phyloP scores from a whole-genome alignment of 371 early-diverging fungal genomes.

The Coemansia sp. region DNA sequence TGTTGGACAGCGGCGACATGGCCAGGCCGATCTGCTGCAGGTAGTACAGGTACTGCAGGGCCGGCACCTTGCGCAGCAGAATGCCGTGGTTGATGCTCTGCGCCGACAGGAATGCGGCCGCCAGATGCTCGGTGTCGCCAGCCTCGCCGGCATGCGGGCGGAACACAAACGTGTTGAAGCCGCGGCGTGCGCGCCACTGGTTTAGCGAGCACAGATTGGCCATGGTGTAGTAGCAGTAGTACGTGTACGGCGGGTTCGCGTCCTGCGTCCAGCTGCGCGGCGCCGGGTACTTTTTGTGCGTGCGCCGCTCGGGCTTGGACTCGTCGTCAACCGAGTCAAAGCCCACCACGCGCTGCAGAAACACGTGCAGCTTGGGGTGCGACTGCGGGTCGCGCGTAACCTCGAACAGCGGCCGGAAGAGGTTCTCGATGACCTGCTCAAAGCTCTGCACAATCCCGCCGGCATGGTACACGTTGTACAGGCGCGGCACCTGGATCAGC shows the following conservation, averaged over 20 bases:
- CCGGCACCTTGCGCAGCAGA: conserved; percentile 93
- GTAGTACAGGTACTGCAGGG: conserved; percentile 95
- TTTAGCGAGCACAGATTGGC: conserved; percentile 89
- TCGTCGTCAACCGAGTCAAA: conserved; percentile 99
- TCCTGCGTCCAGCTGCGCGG: conserved; percentile 79
- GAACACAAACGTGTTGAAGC: conserved; percentile 91
- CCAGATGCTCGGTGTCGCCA: conserved; percentile 96
- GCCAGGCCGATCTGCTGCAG: conserved; percentile 95
- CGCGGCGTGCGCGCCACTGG: conserved; percentile 74
- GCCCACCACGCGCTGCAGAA: conserved; percentile 93
- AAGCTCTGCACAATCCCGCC: conserved; percentile 70
- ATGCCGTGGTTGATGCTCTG: conserved; percentile 96
- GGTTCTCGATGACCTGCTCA: conserved; percentile 78
- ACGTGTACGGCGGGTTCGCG: conserved; percentile 96
- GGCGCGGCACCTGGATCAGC: conserved; percentile 95
- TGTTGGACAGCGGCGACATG: conserved; percentile 98
- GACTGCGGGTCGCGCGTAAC: conserved; percentile 80
- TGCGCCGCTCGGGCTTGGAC: conserved; percentile 83
- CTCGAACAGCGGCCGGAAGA: conserved; percentile 94
- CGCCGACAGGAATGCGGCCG: conserved; percentile 89
- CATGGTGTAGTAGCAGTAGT: conserved; percentile 95
- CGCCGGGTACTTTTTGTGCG: conserved; percentile 81
- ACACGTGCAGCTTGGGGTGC: conserved; percentile 90
- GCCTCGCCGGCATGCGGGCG: conserved; percentile 98
- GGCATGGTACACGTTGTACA: conserved; percentile 89